Conservation (phyloP, 805 yeast species). For the Ogataea polymorpha region DNA sequence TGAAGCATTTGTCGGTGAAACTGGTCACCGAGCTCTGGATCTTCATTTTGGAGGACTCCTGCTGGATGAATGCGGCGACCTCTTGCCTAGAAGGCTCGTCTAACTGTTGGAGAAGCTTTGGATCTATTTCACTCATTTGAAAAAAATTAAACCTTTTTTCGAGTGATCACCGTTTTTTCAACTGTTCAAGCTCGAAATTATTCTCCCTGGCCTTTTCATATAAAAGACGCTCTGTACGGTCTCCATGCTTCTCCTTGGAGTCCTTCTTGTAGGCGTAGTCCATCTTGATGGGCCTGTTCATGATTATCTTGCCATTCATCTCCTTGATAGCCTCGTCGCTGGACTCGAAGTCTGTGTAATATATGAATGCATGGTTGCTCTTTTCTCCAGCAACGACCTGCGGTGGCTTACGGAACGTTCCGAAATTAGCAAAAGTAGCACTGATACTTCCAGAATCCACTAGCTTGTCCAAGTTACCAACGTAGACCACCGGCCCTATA, state of each 20-base stretch:
- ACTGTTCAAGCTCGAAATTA: constrained; percentile 13
- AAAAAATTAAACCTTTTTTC: constrained; percentile 1
- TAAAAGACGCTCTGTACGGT: constrained; percentile 65
- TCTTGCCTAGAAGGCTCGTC: constrained; percentile 75
- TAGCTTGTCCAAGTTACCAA: constrained; percentile 62
- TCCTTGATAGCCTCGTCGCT: constrained; percentile 70
- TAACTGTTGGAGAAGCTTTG: constrained; percentile 32
- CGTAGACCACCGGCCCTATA: constrained; percentile 50
- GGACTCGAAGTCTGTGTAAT: constrained; percentile 58
- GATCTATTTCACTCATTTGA: constrained; percentile 28
- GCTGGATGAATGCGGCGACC: constrained; percentile 69
- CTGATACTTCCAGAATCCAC: constrained; percentile 57
- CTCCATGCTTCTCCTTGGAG: constrained; percentile 70
- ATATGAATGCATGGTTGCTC: constrained; percentile 65
- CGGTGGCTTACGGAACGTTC: constrained; percentile 44
- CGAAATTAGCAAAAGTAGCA: constrained; percentile 67
- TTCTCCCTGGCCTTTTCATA: constrained; percentile 40
- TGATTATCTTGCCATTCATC: constrained; percentile 65
- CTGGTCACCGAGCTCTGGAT: constrained; percentile 83
- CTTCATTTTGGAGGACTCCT: constrained; percentile 82
- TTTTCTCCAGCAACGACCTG: constrained; percentile 51
- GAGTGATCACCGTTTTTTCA: neutral
- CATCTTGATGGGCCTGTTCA: constrained; percentile 60
- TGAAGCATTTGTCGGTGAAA: constrained; percentile 89
- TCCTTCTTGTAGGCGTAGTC: constrained; percentile 72